Percentiles rank a stretch among this genome's conserved stretches.
phyloP scores from a whole-genome alignment of 148 eudicot genomes.

The Bassia scoparia region DNA sequence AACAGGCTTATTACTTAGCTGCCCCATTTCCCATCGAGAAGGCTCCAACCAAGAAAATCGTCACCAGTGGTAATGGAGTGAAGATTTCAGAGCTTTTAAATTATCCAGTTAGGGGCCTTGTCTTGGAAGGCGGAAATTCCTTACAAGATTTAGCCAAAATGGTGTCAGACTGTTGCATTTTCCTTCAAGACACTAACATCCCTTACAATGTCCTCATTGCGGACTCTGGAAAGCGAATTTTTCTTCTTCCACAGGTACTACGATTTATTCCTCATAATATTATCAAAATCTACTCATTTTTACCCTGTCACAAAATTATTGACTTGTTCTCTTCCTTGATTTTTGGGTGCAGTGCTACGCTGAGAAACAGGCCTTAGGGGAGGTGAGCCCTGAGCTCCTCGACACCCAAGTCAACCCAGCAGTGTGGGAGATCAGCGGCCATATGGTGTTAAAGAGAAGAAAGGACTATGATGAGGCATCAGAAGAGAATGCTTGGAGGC shows the following conservation, averaged over 20 bases:
- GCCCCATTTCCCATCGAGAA: conserved; percentile 79
- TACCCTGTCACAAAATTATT: background rate
- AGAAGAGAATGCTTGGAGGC: conserved; percentile 88
- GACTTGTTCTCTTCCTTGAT: background rate
- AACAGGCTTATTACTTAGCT: conserved; percentile 81
- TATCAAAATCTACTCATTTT: background rate
- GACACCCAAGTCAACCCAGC: conserved; percentile 99
- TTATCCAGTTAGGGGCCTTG: conserved; percentile 80
- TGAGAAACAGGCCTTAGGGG: conserved; percentile 92
- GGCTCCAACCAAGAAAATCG: conserved; percentile 54
- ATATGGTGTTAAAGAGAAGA: conserved; percentile 84
- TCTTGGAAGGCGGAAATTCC: conserved; percentile 68
- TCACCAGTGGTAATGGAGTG: conserved; percentile 41
- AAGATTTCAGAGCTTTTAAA: conserved; percentile 51
- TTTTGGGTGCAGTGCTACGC: conserved; percentile 70
- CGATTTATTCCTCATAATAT: background rate
- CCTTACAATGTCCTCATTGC: conserved; percentile 85
- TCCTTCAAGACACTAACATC: conserved; percentile 75
- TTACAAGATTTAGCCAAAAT: conserved; percentile 53
- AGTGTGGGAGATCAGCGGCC: conserved; percentile 98
- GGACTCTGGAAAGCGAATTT: conserved; percentile 71
- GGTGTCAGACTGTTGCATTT: conserved; percentile 68
- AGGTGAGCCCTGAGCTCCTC: conserved; percentile 67
- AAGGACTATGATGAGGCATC: conserved; percentile 87
- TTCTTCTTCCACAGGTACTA: conserved; percentile 78